Percentiles rank a stretch among this genome's conserved stretches.
Conservation (phyloP, 2,329 filamentous ascomycete species). For the Verticillium alfalfae region DNA sequence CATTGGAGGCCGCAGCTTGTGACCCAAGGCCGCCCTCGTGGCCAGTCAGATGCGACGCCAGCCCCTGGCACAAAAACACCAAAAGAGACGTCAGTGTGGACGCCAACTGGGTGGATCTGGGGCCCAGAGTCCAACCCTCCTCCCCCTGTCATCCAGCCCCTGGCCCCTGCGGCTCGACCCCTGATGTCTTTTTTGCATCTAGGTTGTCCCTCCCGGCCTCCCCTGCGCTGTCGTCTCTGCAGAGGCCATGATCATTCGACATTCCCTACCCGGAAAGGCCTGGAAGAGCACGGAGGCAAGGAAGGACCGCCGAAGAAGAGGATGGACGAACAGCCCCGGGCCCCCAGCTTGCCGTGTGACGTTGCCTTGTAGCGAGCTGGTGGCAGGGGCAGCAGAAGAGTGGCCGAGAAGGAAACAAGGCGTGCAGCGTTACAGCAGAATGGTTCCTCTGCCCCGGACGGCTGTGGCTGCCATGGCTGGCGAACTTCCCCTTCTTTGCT, state of each 20-base stretch:
- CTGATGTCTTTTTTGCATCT: neutral
- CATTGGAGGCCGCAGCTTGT: slow-evolving; percentile 1
- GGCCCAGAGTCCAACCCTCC: neutral
- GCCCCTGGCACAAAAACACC: neutral
- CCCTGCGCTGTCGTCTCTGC: neutral
- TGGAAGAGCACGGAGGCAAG: neutral
- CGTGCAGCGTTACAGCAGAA: neutral
- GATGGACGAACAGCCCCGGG: neutral
- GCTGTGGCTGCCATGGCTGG: neutral
- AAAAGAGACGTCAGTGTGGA: slow-evolving; percentile 2
- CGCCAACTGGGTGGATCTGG: neutral
- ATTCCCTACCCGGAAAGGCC: neutral
- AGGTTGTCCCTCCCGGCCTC: neutral
- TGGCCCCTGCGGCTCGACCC: neutral
- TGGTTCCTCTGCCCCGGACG: neutral
- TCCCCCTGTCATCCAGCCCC: neutral
- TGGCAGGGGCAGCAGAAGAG: neutral
- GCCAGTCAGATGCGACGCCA: neutral
- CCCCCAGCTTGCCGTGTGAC: neutral
- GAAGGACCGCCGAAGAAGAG: neutral
- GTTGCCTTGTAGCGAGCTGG: neutral
- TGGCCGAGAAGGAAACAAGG: neutral
- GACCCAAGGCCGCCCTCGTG: slow-evolving; percentile 2
- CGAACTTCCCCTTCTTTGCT: neutral
- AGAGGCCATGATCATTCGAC: neutral